phyloP scores from a whole-genome alignment of 805 yeast species.

The Candida vaughaniae region DNA sequence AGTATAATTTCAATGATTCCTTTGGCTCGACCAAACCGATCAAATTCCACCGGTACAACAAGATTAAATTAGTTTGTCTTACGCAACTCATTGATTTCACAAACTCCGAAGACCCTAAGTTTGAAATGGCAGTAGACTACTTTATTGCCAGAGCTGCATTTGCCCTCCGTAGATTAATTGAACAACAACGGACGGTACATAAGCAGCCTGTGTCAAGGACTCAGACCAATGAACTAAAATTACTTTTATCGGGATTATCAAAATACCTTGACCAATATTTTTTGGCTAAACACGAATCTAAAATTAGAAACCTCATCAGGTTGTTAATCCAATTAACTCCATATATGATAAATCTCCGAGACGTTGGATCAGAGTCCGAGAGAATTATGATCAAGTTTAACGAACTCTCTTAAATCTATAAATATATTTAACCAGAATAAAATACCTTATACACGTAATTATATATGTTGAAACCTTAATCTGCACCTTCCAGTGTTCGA shows the following conservation, averaged over 20 bases:
- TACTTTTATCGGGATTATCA: slow-evolving; percentile 41
- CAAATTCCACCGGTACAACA: slow-evolving; percentile 39
- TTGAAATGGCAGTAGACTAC: slow-evolving; percentile 26
- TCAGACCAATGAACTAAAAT: slow-evolving; percentile 61
- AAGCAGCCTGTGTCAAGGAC: slow-evolving; percentile 64
- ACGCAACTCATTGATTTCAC: slow-evolving; percentile 46
- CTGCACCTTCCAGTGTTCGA: background rate
- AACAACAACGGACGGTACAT: slow-evolving; percentile 59
- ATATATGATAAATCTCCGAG: slow-evolving; percentile 1
- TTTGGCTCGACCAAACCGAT: slow-evolving; percentile 65
- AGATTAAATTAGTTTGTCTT: slow-evolving; percentile 57
- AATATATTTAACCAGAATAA: too few relatives aligned
- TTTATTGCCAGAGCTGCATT: slow-evolving; percentile 59
- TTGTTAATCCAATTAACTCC: slow-evolving; percentile 1
- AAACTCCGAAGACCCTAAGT: slow-evolving; percentile 15
- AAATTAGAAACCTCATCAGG: background rate
- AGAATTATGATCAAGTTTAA: slow-evolving; percentile 1
- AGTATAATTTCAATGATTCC: slow-evolving; percentile 46
- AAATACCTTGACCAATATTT: background rate
- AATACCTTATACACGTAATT: too few relatives aligned
- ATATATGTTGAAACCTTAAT: too few relatives aligned
- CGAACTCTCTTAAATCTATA: too few relatives aligned
- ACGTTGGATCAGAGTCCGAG: background rate
- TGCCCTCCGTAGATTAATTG: slow-evolving; percentile 59
- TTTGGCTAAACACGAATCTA: background rate